Conservation (phyloP, 1,284 basidiomycete species). For the Entoloma clypeatum region DNA sequence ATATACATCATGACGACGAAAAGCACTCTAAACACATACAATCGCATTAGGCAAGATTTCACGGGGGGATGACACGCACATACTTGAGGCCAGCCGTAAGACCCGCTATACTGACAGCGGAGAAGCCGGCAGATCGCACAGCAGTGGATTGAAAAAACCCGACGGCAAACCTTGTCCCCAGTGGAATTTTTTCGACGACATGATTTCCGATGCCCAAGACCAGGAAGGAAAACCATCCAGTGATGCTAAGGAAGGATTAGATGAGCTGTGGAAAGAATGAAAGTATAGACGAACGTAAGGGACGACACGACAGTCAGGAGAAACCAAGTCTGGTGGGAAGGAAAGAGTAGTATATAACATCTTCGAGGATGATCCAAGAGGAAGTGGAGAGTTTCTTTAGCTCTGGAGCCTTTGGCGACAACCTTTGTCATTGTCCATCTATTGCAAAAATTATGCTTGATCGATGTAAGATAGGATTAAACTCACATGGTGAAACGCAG, state of each 20-base stretch:
- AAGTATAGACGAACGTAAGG: slow-evolving; percentile 57
- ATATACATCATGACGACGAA: slow-evolving; percentile 91
- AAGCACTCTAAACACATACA: slow-evolving; percentile 52
- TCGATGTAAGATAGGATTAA: neutral
- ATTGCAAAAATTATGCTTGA: slow-evolving; percentile 9
- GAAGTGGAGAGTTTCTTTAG: slow-evolving; percentile 84
- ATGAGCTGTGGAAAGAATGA: neutral
- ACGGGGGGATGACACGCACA: slow-evolving; percentile 25
- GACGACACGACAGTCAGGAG: slow-evolving; percentile 63
- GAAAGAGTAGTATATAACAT: slow-evolving; percentile 95
- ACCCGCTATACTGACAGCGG: slow-evolving; percentile 64
- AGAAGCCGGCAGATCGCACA: slow-evolving; percentile 88
- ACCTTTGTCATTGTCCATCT: slow-evolving; percentile 76
- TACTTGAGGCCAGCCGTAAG: slow-evolving; percentile 85
- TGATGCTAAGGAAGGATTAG: slow-evolving; percentile 42
- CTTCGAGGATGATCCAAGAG: slow-evolving; percentile 95
- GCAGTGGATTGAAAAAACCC: slow-evolving; percentile 74
- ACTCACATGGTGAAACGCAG: slow-evolving; percentile 64
- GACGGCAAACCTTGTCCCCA: slow-evolving; percentile 61
- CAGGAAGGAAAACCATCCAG: slow-evolving; percentile 88
- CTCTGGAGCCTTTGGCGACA: slow-evolving; percentile 55
- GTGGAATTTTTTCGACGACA: slow-evolving; percentile 65
- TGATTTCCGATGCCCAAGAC: slow-evolving; percentile 85
- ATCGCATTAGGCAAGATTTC: slow-evolving; percentile 12
- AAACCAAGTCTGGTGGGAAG: slow-evolving; percentile 95